Evolutionary conservation across 306 rosid species (phyloP).

Genomic region (Medicago lupulina): DNA sequence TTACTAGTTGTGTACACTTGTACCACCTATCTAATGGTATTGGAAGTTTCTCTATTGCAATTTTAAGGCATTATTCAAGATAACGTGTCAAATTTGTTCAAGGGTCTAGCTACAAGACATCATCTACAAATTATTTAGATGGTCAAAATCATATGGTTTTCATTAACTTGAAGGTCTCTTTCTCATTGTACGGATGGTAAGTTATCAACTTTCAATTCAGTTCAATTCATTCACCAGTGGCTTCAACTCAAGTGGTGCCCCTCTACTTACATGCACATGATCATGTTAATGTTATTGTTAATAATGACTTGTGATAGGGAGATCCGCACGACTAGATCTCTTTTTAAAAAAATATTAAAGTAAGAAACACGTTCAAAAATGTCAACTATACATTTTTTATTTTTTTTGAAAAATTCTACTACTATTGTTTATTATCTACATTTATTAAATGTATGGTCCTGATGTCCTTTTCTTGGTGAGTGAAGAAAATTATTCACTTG

Average conservation of each 20-base stretch:
- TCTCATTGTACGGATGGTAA: slow-evolving; percentile 52
- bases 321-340: slow-evolving; percentile 4
- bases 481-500: slow-evolving; percentile 25
- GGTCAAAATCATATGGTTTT: slow-evolving; percentile 41
- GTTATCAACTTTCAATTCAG: slow-evolving; percentile 32
- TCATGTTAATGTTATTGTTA: background rate
- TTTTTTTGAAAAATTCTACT: background rate
- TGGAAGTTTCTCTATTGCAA: slow-evolving; percentile 40
- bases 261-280: slow-evolving; percentile 41
- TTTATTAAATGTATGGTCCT: slow-evolving; percentile 34
- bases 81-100: slow-evolving; percentile 46
- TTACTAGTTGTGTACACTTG: background rate
- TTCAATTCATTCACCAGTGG: background rate
- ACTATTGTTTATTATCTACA: background rate
- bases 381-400: background rate
- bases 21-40: background rate
- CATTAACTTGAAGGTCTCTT: slow-evolving; percentile 39
- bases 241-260: slow-evolving; percentile 34
- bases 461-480: slow-evolving; percentile 40
- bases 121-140: background rate
- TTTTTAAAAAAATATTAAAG: background rate
- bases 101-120: slow-evolving; percentile 40
- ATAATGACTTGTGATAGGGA: slow-evolving; percentile 21
- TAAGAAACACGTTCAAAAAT: background rate
- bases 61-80: background rate